Conservation (phyloP, 2,329 filamentous ascomycete genomes). For the Cryphonectria japonica region DNA sequence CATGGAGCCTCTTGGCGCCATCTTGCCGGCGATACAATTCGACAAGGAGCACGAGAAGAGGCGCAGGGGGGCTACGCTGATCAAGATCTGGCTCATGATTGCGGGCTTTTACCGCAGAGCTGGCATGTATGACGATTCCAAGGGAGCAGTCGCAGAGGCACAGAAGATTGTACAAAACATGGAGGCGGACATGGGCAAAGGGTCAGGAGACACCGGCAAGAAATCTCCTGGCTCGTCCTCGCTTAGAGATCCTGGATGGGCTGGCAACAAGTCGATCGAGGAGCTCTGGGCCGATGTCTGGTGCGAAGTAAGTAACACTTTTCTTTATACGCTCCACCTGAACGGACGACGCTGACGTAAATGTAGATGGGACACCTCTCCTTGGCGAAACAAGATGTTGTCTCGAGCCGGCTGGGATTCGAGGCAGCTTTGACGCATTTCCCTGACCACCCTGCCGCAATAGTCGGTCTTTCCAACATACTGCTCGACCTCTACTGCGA, state of each 20-base stretch:
- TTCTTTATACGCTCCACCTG: background rate
- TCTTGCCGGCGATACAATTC: conserved; percentile 58
- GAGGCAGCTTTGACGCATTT: conserved; percentile 81
- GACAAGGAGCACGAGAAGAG: conserved; percentile 56
- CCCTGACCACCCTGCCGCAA: conserved; percentile 78
- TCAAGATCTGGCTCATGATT: conserved; percentile 89
- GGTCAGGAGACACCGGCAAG: conserved; percentile 60
- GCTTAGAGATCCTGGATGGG: conserved; percentile 73
- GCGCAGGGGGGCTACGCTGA: conserved; percentile 59
- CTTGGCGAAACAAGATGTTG: conserved; percentile 62
- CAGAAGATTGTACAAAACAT: conserved; percentile 73
- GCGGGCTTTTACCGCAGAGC: conserved; percentile 86
- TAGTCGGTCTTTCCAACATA: conserved; percentile 81
- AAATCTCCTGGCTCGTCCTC: conserved; percentile 66
- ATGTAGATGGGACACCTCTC: conserved; percentile 62
- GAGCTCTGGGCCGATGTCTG: conserved; percentile 84
- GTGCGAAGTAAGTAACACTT: conserved; percentile 64
- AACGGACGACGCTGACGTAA: background rate
- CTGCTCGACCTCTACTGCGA: conserved; percentile 83
- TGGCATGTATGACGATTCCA: conserved; percentile 76
- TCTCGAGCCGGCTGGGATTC: conserved; percentile 75
- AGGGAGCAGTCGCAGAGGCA: conserved; percentile 80
- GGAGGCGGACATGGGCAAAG: conserved; percentile 67
- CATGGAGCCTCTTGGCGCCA: conserved; percentile 49
- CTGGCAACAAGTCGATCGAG: conserved; percentile 77